Base-by-base conservation (phyloP, 2,329 filamentous ascomycete species). In the Cladosporium sp. region DNA sequence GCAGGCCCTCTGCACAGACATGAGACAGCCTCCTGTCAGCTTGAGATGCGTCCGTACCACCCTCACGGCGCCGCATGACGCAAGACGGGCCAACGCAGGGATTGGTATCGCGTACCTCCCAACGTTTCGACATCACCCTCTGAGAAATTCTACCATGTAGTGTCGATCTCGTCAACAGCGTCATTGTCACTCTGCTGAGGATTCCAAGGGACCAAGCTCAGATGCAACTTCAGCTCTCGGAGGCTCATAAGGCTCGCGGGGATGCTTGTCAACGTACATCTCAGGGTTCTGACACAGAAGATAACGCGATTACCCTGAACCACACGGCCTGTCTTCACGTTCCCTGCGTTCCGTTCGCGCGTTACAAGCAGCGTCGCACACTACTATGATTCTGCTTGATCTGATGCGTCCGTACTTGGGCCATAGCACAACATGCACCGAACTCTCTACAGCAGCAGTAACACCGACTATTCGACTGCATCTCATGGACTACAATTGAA, bases 31-130 rank as follows among this genome's bases (percentile, higher is more conserved):
- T n/a, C 28, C 37, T 24, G 50, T 40, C 50, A 53, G 37, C 50
- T 37, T 42, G 24, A 34, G 25, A 24, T 37, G 25, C 13, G 22
- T 35, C 25, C 22, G 50, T 53, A 42, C 50, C 50, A 42, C 50
- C 50, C 22, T 13, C 22, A 42, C 24, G 50, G 50, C 24, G 50
- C 50, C 6, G 42, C 4, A 53, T 53, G 50, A 53, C 50, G 50
- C 50, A 53, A 12, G 17, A 28, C 17, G 20, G 42, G 24, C 42
- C 42, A 45, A 10, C 25, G 22, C 42, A 45, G 42, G 42, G 42
- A 45, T 45, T 45, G 22, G 42, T 45, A 45, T 6, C 22, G 37
- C 15, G 37, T 32, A 28, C n/a, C 17, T 25, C 50, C 25, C 50
- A 40, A 52, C 49, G 13, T 36, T 25, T 32, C 28, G 2, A 49